Percentiles rank a stretch among this genome's conserved stretches.
phyloP scores from a whole-genome alignment of 106 monocot genomes.

The Acorus gramineus region DNA sequence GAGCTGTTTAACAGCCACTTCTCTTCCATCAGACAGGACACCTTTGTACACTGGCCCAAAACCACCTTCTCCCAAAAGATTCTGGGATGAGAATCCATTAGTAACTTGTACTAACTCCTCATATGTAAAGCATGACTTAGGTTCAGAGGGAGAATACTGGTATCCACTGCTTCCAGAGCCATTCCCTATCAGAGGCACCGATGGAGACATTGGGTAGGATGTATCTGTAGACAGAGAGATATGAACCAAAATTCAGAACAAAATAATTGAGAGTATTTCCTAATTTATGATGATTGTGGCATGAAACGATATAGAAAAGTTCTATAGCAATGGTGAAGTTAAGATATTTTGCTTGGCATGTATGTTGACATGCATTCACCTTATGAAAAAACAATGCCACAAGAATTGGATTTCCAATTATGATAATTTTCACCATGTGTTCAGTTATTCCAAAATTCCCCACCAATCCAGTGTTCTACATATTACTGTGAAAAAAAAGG shows the following conservation, averaged over 20 bases:
- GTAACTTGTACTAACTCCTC: constrained; percentile 38
- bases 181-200: constrained; percentile 14
- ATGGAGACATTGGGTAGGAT: constrained; percentile 20
- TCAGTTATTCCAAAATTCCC: no score
- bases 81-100: constrained; percentile 37
- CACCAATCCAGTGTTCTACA: no score
- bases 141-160: constrained; percentile 28
- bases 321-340: no score
- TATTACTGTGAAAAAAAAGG: no score
- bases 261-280: not conserved
- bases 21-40: constrained; percentile 40
- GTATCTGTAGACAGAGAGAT: constrained; percentile 17
- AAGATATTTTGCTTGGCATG: no score
- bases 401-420: no score
- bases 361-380: no score
- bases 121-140: constrained; percentile 33
- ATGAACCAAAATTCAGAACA: not conserved
- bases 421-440: no score
- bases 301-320: no score
- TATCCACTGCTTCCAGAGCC: constrained; percentile 27
- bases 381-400: no score
- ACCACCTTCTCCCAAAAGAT: constrained; percentile 64
- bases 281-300: no score
- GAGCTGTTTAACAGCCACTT: constrained; percentile 64
- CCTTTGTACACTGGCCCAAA: constrained; percentile 75